These are phyloP conservation scores for Kregervanrija delftensis DNA, from an alignment of 805 yeast genomes.

Conservation along the genomic window DNA sequence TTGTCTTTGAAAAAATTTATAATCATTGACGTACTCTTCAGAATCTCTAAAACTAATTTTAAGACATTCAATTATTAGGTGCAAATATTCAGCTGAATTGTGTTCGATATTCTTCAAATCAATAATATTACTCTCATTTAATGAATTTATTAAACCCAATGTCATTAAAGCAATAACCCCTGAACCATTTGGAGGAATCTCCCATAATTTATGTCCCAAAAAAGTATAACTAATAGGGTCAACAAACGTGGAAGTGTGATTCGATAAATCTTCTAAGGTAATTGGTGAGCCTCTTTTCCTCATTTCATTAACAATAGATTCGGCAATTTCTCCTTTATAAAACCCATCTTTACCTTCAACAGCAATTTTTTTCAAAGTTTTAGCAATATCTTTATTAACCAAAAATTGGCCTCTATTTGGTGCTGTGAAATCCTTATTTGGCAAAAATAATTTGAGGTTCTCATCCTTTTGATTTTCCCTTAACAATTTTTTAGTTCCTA, in stretches of 20 bases:
- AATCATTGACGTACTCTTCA: constrained; percentile 67
- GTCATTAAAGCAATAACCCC: constrained; percentile 72
- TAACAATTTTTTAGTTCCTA: constrained; percentile 32
- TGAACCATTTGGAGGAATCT: constrained; percentile 80
- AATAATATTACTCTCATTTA: constrained; percentile 38
- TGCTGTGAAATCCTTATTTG: constrained; percentile 29
- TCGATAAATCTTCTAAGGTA: constrained; percentile 45
- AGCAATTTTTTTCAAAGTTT: constrained; percentile 45
- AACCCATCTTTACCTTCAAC: constrained; percentile 56
- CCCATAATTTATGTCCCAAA: constrained; percentile 58
- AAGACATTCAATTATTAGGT: constrained; percentile 60
- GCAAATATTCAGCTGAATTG: constrained; percentile 66
- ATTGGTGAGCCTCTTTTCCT: constrained; percentile 49
- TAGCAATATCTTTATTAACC: constrained; percentile 45
- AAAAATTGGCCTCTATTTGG: constrained; percentile 58
- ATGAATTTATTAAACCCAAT: constrained; percentile 54
- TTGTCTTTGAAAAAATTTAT: constrained; percentile 29
- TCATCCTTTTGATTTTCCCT: constrained; percentile 26
- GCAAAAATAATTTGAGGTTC: constrained; percentile 29
- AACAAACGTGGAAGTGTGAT: constrained; percentile 55
- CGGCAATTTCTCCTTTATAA: constrained; percentile 66
- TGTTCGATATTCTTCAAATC: constrained; percentile 42
- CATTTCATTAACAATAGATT: constrained; percentile 51
- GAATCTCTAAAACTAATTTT: constrained; percentile 71
- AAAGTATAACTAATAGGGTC: constrained; percentile 55